Evolutionary conservation across 768 basidiomycete genomes (phyloP), one percentile per base, ranked within the genome.

Genomic region (Russula abietina): DNA sequence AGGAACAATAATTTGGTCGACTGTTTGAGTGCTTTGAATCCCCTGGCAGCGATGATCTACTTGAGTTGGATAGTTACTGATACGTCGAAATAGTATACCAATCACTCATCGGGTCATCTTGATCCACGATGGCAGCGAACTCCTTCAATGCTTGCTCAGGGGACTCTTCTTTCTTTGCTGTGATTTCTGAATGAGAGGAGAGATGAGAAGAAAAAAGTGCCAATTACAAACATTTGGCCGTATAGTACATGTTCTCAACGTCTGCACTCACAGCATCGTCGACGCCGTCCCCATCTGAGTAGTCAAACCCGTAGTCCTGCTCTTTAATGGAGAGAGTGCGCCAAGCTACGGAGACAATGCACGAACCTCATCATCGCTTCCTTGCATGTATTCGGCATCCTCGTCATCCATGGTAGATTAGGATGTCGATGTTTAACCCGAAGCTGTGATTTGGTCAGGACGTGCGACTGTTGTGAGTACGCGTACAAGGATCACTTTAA

Each of bases 21-120:
- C 70, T 99, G 97, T 70, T 99, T 99, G 63, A 99, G 81, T 6
- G 95, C 92, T 74, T 99, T 99, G 83, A 99, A 99, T 2, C 95
- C 97, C 96, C 95, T 98, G 41, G 52, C 51, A 26, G 16, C 17
- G 48, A 36, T n/a, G 32, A 36, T n/a, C 39, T 10, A 39, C 2
- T 60, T 36, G n/a, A 61, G 38, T 64, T 55, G 48, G 33, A n/a
- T 33, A 45, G 41, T 10, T 19, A 51, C 19, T n/a, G 39, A 30
- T 26, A 32, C 8, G 55, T 46, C 24, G 61, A 36, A 60, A 64
- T 16, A 5, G 69, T 84, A 61, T 69, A 95, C 94, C 96, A 98
- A 70, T 98, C 96, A 41, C 92, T 91, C 71, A 91, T 91, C 70
- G 93, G 88, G n/a, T 87, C 80, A 71, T 98, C 96, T 69, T 90